phyloP scores from a whole-genome alignment of 257 asterid species.

The Solanum rostratum region DNA sequence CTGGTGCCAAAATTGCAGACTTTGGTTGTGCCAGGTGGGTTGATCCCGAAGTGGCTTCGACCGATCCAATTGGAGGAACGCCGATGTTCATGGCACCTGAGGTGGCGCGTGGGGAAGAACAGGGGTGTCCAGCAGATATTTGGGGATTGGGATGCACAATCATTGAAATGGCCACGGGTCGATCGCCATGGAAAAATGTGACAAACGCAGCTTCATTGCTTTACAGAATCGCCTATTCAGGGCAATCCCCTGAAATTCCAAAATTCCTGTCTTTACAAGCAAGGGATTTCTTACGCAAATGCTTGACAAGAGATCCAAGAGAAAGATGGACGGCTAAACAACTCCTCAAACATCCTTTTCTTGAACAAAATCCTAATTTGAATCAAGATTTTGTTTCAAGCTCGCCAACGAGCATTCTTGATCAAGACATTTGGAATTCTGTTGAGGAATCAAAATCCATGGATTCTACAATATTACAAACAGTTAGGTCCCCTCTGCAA shows the following conservation, averaged over 20 bases:
- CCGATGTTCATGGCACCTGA: neutral
- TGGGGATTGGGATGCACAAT: neutral
- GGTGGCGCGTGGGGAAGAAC: neutral
- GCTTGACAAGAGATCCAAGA: neutral
- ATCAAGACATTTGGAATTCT: neutral
- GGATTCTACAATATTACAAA: neutral
- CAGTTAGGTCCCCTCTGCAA: neutral
- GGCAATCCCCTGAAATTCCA: neutral
- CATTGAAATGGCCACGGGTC: neutral
- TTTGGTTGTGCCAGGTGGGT: neutral
- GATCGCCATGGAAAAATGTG: neutral
- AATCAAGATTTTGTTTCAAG: neutral
- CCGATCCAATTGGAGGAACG: neutral
- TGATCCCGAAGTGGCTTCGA: neutral
- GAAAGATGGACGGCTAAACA: neutral
- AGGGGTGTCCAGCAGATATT: neutral
- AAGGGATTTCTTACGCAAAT: neutral
- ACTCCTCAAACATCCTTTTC: neutral
- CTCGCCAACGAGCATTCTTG: neutral
- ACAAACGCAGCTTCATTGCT: neutral
- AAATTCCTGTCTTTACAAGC: neutral
- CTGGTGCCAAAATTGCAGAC: neutral
- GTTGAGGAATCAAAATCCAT: neutral
- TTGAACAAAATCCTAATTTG: neutral
- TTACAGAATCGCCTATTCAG: neutral